Base-by-base conservation (phyloP, 345 rosid species). In the Ailanthus altissimus region DNA sequence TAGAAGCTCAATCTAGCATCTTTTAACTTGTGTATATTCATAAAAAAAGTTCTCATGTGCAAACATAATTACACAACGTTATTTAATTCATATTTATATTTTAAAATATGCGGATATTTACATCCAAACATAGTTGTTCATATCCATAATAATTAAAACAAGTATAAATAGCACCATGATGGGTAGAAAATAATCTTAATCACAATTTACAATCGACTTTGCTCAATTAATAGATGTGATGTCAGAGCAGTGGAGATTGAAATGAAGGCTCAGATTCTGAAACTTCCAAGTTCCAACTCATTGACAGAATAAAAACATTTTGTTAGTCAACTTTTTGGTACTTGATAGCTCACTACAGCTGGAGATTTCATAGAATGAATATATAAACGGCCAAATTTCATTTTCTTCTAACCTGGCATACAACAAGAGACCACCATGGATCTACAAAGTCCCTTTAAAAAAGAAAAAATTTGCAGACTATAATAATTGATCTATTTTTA, bases 301-400 rank as follows among this genome's bases (percentile, higher is more conserved):
- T 78, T 75, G 76, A 72, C 87, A 82, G 87, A 75, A 71, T 67
- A 57, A 36, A 77, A 57, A 65, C 63, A 69, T 20, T 69, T 63
- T 23, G 53, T 46, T 49, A 76, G 82, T 82, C 86, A 83, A 83
- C 81, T 74, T 67, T 64, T 80, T 46, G 49, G 58, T 50, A 51
- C 43, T 18, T 76, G 73, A 61, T 81, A 85, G 81, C 88, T 79
- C 66, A 83, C 45, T 43, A 82, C 96, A 91, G 91, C 92, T 88
- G 89, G 83, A 84, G 81, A 66, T 81, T 82, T 84, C 62, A 69
- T 75, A 59, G 58, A 73, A 72, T 62, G 65, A 68, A 62, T 81
- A 66, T 46, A 51, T 28, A 80, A 73, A 49, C 69, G 42, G 75
- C 78, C 81, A 80, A 72, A 23, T 18, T 42, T 42, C 70, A 70